phyloP scores from a whole-genome alignment of 768 basidiomycete genomes.

The Symmetrospora coprosmae region DNA sequence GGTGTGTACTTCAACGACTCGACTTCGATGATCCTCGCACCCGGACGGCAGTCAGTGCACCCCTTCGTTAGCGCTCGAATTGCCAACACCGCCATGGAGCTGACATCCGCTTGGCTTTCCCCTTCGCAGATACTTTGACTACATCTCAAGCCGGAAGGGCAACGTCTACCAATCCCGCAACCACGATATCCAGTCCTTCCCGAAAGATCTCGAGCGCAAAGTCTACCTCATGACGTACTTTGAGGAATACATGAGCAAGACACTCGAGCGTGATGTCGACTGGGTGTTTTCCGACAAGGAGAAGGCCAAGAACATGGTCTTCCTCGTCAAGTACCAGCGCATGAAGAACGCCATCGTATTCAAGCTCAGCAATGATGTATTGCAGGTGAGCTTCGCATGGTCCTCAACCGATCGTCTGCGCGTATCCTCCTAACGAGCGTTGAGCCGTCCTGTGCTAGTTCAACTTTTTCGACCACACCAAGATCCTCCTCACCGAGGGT shows the following conservation, averaged over 20 bases:
- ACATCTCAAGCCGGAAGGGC: constrained; percentile 54
- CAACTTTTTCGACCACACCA: constrained; percentile 97
- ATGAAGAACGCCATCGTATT: constrained; percentile 97
- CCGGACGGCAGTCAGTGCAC: constrained; percentile 74
- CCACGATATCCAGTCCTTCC: constrained; percentile 44
- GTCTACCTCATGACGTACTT: constrained; percentile 87
- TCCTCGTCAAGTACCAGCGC: constrained; percentile 83
- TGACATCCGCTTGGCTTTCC: background rate
- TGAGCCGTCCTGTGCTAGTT: constrained; percentile 47
- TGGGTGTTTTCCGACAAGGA: constrained; percentile 61
- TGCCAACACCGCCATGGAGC: background rate
- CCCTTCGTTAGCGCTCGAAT: background rate
- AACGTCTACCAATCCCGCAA: constrained; percentile 58
- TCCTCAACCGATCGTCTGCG: background rate
- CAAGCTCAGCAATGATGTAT: constrained; percentile 81
- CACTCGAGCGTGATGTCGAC: constrained; percentile 66
- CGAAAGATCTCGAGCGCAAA: constrained; percentile 72
- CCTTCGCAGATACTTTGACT: constrained; percentile 82
- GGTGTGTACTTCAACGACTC: constrained; percentile 96
- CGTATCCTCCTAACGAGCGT: background rate
- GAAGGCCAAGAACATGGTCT: constrained; percentile 73
- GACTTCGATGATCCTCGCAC: constrained; percentile 65
- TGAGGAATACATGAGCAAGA: constrained; percentile 83
- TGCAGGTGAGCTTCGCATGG: constrained; percentile 63
- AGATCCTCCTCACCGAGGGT: constrained; percentile 69